Conservation (phyloP, 495 filamentous ascomycete genomes). For the Trichocladium antarcticum region DNA sequence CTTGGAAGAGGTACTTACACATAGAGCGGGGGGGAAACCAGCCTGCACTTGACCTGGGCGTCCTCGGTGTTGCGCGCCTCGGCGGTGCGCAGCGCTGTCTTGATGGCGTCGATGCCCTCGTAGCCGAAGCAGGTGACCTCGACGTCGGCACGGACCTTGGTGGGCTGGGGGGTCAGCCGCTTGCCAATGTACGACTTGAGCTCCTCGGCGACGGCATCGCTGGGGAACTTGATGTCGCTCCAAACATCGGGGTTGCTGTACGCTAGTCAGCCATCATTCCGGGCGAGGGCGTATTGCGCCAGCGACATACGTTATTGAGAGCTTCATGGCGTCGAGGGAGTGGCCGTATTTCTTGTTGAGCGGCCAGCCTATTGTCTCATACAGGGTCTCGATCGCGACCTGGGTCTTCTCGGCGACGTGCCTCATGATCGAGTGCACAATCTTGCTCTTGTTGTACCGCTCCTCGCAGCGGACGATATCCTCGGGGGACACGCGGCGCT, state of each 20-base stretch:
- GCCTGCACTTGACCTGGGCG: conserved; percentile 89
- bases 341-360: conserved; percentile 96
- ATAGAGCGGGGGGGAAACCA: conserved; percentile 90
- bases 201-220: conserved; percentile 72
- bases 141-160: conserved; percentile 94
- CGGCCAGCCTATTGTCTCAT: conserved; percentile 91
- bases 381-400: conserved; percentile 83
- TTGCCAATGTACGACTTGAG: conserved; percentile 89
- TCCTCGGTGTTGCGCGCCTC: conserved; percentile 82
- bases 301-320: conserved; percentile 78
- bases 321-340: conserved; percentile 94
- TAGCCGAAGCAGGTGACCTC: conserved; percentile 98
- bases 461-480: conserved; percentile 98
- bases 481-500: conserved; percentile 92
- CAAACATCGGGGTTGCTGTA: conserved; percentile 86
- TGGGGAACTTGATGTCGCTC: conserved; percentile 83
- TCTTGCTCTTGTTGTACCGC: conserved; percentile 98
- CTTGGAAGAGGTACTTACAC: conserved; percentile 39
- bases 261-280: background rate
- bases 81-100: conserved; percentile 72
- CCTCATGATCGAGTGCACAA: conserved; percentile 95
- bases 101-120: conserved; percentile 97
- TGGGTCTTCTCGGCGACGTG: conserved; percentile 96
- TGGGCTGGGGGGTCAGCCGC: conserved; percentile 90
- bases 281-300: background rate